Conservation (phyloP, 495 filamentous ascomycete genomes). For the Hypoxylon lienhwacheense region DNA sequence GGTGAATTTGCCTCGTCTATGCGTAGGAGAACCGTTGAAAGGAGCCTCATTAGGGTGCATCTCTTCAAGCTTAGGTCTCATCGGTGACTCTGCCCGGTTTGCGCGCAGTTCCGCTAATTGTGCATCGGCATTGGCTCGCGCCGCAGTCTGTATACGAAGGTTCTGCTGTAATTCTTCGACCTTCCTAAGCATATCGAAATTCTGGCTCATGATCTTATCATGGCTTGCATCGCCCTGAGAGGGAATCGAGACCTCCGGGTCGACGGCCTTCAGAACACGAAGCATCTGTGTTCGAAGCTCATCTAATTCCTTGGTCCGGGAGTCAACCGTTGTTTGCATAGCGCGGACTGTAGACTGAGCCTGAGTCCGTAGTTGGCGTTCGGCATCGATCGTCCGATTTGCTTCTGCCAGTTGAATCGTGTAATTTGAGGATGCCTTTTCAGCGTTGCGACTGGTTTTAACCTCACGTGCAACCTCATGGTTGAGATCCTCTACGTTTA, state of each 20-base stretch:
- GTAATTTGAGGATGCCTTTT: constrained; percentile 82
- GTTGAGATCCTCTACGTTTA: constrained; percentile 89
- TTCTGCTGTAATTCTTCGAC: constrained; percentile 88
- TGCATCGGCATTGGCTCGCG: constrained; percentile 76
- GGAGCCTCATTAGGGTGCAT: constrained; percentile 82
- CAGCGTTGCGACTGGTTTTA: constrained; percentile 86
- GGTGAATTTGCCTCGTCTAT: constrained; percentile 73
- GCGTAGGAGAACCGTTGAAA: constrained; percentile 74
- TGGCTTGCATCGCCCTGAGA: constrained; percentile 50
- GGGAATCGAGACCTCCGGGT: constrained; percentile 63
- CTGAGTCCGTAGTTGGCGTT: constrained; percentile 81
- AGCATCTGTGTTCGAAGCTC: constrained; percentile 79
- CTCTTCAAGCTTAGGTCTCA: constrained; percentile 72
- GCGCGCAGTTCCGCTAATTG: constrained; percentile 81
- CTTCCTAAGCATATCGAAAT: constrained; percentile 82
- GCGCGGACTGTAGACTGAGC: constrained; percentile 84
- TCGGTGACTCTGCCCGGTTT: constrained; percentile 72
- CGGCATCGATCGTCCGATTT: constrained; percentile 87
- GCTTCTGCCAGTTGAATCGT: constrained; percentile 84
- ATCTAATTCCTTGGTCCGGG: constrained; percentile 73
- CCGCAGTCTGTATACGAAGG: constrained; percentile 82
- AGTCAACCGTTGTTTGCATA: constrained; percentile 74
- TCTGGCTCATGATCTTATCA: constrained; percentile 56
- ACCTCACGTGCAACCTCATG: constrained; percentile 91
- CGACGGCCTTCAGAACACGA: constrained; percentile 80